Conservation (phyloP, 75 land plant species). For the Selaginella tamariscina region DNA sequence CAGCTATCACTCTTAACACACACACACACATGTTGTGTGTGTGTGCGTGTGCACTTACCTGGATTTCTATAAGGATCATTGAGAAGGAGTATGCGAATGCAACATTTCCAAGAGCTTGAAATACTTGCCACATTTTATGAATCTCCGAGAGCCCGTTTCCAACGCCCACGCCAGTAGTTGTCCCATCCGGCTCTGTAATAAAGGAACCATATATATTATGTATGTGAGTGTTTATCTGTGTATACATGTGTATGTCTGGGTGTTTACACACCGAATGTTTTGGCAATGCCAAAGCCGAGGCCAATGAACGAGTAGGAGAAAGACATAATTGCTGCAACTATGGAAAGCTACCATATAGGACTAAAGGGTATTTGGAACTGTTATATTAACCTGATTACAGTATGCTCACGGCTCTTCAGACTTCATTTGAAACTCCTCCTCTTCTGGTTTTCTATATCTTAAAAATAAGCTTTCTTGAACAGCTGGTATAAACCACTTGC, state of each 20-base stretch:
- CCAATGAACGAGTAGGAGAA: constrained; percentile 51
- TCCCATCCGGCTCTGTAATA: constrained; percentile 12
- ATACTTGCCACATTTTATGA: constrained; percentile 17
- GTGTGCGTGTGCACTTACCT: constrained; percentile 20
- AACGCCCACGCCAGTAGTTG: not conserved
- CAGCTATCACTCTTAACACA: no score
- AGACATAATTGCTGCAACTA: constrained; percentile 52
- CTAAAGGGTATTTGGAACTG: constrained; percentile 50
- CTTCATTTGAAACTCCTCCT: no score
- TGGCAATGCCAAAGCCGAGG: constrained; percentile 37
- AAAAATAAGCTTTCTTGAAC: no score
- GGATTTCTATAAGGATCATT: constrained; percentile 32
- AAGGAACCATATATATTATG: not conserved
- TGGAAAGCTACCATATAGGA: constrained; percentile 48
- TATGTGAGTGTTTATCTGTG: not conserved
- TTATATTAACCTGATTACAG: no score
- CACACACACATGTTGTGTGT: not conserved
- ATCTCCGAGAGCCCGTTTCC: not conserved
- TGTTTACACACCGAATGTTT: constrained; percentile 26
- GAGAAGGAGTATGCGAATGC: constrained; percentile 42
- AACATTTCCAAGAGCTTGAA: constrained; percentile 34
- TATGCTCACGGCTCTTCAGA: no score
- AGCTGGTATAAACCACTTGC: no score
- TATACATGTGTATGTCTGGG: not conserved
- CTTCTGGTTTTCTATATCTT: no score